A percentile compares a stretch with the other conserved stretches of the same genome.
Conservation (phyloP, 306 rosid species). For the Lagenaria siceraria region DNA sequence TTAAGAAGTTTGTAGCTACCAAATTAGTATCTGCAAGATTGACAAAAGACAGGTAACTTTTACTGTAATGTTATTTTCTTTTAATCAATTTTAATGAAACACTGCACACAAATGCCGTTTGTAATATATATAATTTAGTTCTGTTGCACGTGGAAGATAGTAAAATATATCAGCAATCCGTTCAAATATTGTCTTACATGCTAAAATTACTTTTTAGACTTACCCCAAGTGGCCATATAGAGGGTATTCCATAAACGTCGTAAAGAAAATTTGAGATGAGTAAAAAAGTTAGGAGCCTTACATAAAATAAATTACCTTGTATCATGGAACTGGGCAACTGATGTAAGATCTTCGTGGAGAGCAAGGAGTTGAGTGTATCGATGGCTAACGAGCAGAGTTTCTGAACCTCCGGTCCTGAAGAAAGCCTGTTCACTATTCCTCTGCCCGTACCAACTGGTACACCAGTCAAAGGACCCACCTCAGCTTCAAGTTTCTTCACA, state of each 20-base stretch:
- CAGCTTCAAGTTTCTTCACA: slow-evolving; percentile 71
- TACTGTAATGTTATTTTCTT: background rate
- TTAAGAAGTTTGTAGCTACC: slow-evolving; percentile 37
- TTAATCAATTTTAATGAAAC: background rate
- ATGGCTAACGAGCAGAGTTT: slow-evolving; percentile 67
- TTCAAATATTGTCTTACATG: background rate
- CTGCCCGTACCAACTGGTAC: slow-evolving; percentile 79
- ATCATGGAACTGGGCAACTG: background rate
- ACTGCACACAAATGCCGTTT: background rate
- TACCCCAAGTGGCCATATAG: background rate
- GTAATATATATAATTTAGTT: background rate
- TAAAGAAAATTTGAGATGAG: background rate
- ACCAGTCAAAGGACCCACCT: slow-evolving; percentile 74
- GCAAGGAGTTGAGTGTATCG: slow-evolving; percentile 52
- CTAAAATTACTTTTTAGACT: background rate
- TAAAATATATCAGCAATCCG: background rate
- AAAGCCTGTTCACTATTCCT: slow-evolving; percentile 95
- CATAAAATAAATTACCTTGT: slow-evolving; percentile 6
- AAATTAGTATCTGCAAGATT: slow-evolving; percentile 39
- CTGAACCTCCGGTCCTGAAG: slow-evolving; percentile 95
- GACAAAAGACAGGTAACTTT: background rate
- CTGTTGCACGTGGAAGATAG: background rate
- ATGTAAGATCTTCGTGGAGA: slow-evolving; percentile 6
- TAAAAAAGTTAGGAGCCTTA: background rate
- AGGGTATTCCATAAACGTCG: background rate